Conservation (phyloP, 2,329 filamentous ascomycete species). For the Aspergillus pseudonomiae region DNA sequence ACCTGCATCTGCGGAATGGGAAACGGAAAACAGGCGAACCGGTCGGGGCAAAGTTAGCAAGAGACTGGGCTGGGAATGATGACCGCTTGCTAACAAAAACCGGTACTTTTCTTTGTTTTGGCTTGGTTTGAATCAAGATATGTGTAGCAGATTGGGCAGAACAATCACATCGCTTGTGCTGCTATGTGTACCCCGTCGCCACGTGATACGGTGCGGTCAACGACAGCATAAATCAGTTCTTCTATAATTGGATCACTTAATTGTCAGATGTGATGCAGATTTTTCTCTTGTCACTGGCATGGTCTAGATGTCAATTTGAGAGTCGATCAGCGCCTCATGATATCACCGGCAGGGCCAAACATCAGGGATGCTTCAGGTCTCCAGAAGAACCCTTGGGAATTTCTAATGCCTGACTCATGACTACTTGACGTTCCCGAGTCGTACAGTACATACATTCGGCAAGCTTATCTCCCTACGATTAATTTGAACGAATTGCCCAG, state of each 20-base stretch:
- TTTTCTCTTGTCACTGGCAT: background rate
- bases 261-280: slow-evolving; percentile 2
- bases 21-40: background rate
- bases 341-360: background rate
- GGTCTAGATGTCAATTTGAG: background rate
- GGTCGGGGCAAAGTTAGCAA: background rate
- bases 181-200: background rate
- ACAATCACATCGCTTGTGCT: background rate
- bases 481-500: background rate
- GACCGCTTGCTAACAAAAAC: background rate
- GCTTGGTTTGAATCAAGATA: background rate
- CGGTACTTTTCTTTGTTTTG: background rate
- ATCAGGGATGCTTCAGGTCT: background rate
- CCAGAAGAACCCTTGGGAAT: background rate
- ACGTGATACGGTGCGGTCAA: background rate
- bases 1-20: background rate
- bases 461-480: background rate
- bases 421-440: background rate
- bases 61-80: background rate
- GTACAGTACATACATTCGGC: background rate
- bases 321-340: background rate
- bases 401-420: background rate
- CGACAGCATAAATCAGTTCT: background rate
- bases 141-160: background rate
- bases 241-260: slow-evolving; percentile 5